Evolutionary conservation across 169 alveolate genomes (phyloP).

Genomic region (Amoebophrya sp.): DNA sequence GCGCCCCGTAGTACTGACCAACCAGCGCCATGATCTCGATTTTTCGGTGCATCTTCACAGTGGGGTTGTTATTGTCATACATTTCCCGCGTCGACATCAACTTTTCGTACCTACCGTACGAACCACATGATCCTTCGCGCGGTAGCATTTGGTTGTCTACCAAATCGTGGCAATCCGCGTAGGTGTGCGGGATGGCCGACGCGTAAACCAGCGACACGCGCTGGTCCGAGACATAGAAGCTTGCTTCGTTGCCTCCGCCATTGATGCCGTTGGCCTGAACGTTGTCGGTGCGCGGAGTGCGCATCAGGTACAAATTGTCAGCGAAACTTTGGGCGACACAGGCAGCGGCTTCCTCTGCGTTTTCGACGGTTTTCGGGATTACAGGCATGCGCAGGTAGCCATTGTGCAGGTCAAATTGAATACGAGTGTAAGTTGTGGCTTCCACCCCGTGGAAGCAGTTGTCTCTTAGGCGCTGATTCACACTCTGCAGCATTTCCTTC

Average conservation of each 20-base stretch:
- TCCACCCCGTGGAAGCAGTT: too few species aligned
- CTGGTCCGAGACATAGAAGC: background rate
- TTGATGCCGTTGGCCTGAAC: background rate
- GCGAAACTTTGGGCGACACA: background rate
- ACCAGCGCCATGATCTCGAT: background rate
- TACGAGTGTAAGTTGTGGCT: too few species aligned
- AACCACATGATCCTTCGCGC: too few species aligned
- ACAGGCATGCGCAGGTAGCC: background rate
- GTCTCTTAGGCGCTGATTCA: too few species aligned
- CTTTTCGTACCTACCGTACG: too few species aligned
- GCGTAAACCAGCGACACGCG: background rate
- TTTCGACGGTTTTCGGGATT: too few species aligned
- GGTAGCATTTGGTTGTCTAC: too few species aligned
- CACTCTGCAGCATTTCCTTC: background rate
- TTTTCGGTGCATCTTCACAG: background rate
- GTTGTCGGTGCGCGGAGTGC: background rate
- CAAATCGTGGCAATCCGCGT: too few species aligned
- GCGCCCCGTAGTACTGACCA: background rate
- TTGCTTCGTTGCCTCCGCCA: too few species aligned
- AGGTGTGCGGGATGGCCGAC: background rate
- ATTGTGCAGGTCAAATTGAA: background rate
- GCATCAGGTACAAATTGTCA: background rate
- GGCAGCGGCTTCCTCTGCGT: background rate
- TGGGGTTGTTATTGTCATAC: background rate
- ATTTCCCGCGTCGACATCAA: too few species aligned